phyloP scores from a whole-genome alignment of 2,329 filamentous ascomycete genomes.

The Arthroderma uncinatum region DNA sequence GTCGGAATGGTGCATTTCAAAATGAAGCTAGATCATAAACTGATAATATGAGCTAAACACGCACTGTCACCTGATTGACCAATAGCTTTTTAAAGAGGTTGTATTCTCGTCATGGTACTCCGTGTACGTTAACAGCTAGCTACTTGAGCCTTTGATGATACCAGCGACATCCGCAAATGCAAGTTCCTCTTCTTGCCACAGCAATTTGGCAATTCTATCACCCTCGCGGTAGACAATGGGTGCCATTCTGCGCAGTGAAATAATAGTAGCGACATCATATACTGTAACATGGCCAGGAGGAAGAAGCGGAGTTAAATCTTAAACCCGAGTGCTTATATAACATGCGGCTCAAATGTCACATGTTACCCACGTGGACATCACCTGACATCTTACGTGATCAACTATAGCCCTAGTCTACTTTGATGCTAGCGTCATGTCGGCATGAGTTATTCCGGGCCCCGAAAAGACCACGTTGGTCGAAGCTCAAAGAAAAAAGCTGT shows the following conservation, averaged over 20 bases:
- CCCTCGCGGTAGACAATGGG: not conserved
- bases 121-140: not conserved
- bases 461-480: constrained; percentile 3
- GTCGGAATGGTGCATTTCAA: no score
- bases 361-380: not conserved
- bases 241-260: not conserved
- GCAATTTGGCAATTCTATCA: not conserved
- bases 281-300: no score
- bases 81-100: no score
- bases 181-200: constrained; percentile 2
- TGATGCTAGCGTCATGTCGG: not conserved
- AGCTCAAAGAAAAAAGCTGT: not conserved
- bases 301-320: no score
- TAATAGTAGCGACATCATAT: not conserved
- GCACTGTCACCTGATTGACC: no score
- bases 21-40: no score
- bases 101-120: no score
- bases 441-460: not conserved
- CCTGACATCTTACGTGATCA: not conserved
- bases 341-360: not conserved
- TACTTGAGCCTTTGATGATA: not conserved
- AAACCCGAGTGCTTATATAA: not conserved
- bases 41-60: no score
- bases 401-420: not conserved
- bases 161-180: not conserved